phyloP scores from a whole-genome alignment of 2,329 filamentous ascomycete genomes.

The Colletotrichum sp. region DNA sequence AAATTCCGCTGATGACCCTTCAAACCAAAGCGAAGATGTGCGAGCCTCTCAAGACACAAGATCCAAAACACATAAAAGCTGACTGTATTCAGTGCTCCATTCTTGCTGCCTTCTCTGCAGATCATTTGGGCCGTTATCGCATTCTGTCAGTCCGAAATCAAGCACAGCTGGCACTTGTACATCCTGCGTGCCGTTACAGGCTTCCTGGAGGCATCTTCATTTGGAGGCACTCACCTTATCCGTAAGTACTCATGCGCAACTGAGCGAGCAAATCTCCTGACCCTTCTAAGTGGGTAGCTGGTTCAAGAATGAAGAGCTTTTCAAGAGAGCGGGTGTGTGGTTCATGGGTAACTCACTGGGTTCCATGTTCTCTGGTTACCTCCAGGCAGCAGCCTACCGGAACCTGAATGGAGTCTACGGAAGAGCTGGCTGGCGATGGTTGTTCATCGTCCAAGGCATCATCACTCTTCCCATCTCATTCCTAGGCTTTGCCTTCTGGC shows the following conservation, averaged over 20 bases:
- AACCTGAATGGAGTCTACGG: slow-evolving; percentile 54
- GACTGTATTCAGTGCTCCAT: slow-evolving; percentile 22
- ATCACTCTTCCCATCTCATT: slow-evolving; percentile 26
- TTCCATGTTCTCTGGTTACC: slow-evolving; percentile 60
- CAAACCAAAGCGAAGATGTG: slow-evolving; percentile 31
- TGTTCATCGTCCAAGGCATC: slow-evolving; percentile 44
- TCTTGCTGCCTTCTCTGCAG: slow-evolving; percentile 25
- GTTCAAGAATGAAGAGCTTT: slow-evolving; percentile 44
- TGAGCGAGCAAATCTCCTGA: not conserved
- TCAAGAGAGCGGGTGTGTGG: slow-evolving; percentile 55
- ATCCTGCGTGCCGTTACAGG: slow-evolving; percentile 24
- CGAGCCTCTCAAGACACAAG: not conserved
- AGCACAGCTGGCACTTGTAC: slow-evolving; percentile 27
- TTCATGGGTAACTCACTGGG: slow-evolving; percentile 56
- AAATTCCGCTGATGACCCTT: slow-evolving; percentile 35
- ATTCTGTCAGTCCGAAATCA: slow-evolving; percentile 28
- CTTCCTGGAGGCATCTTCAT: slow-evolving; percentile 28
- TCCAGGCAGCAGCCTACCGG: slow-evolving; percentile 59
- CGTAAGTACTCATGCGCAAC: slow-evolving; percentile 17
- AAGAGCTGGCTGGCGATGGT: slow-evolving; percentile 40
- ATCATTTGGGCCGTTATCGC: slow-evolving; percentile 30
- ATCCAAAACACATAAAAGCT: not conserved
- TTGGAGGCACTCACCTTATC: slow-evolving; percentile 32
- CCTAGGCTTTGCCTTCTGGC: slow-evolving; percentile 36
- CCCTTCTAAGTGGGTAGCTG: slow-evolving; percentile 43